These are phyloP conservation scores for Aspergillus panamensis DNA, from an alignment of 495 filamentous ascomycete species.

Conservation along the genomic window DNA sequence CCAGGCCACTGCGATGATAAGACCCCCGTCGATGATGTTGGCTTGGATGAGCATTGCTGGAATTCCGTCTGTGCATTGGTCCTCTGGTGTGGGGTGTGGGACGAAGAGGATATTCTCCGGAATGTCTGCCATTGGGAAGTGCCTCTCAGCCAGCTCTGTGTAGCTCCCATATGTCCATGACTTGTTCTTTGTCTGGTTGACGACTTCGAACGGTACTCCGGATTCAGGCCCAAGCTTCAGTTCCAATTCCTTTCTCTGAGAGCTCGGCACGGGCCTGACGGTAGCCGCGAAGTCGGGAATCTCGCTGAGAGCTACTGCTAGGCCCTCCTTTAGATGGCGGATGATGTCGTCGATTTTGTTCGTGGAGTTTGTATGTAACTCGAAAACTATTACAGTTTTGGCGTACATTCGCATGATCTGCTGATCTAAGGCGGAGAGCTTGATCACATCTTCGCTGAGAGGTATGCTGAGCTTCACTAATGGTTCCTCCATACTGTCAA, in stretches of 20 bases:
- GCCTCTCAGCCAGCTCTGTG: constrained; percentile 5
- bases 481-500: constrained; percentile 10
- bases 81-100: background rate
- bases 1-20: constrained; percentile 8
- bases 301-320: constrained; percentile 10
- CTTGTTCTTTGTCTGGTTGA: constrained; percentile 7
- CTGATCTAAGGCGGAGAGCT: constrained; percentile 12
- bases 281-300: constrained; percentile 11
- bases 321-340: constrained; percentile 9
- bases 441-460: constrained; percentile 14
- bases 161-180: constrained; percentile 12
- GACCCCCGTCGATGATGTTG: constrained; percentile 7
- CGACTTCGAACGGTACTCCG: constrained; percentile 7
- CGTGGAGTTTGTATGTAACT: background rate
- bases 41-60: constrained; percentile 6
- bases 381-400: constrained; percentile 3
- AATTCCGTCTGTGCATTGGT: background rate
- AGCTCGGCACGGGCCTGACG: constrained; percentile 5
- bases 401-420: constrained; percentile 12
- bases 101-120: constrained; percentile 12
- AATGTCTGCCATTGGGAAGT: constrained; percentile 10
- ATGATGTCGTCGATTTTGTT: constrained; percentile 2
- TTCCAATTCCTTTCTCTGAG: constrained; percentile 10
- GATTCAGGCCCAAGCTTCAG: constrained; percentile 7
- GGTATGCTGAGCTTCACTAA: constrained; percentile 12